These are phyloP conservation scores for Phlebiopsis gigantea DNA, from an alignment of 768 basidiomycete genomes.

Conservation along the genomic window DNA sequence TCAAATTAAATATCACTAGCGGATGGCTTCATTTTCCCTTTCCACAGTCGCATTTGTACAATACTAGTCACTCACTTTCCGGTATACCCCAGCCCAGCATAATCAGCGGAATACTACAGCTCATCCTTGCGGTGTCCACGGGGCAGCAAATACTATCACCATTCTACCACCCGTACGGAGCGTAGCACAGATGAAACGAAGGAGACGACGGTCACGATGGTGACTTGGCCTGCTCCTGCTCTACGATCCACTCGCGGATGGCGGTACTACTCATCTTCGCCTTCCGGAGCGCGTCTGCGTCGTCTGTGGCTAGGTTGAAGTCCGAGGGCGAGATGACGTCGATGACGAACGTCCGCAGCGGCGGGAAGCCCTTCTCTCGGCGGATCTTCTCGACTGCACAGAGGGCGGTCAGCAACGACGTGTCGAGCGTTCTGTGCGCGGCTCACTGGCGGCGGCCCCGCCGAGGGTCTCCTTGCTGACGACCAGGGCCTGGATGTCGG, in stretches of 20 bases:
- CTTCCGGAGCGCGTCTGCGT: slow-evolving; percentile 63
- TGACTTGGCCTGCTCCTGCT: slow-evolving; percentile 19
- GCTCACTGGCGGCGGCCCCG: slow-evolving; percentile 66
- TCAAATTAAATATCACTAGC: not conserved
- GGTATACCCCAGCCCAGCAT: slow-evolving; percentile 5
- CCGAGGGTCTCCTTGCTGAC: slow-evolving; percentile 83
- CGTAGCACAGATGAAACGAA: not conserved
- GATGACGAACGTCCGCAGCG: slow-evolving; percentile 70
- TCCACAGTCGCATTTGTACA: slow-evolving; percentile 2
- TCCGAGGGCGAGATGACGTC: slow-evolving; percentile 80
- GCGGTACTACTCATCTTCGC: slow-evolving; percentile 94
- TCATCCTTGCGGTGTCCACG: not conserved
- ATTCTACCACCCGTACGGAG: not conserved
- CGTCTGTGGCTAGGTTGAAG: slow-evolving; percentile 54
- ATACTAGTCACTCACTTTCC: slow-evolving; percentile 6
- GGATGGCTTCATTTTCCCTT: not conserved
- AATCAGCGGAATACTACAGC: slow-evolving; percentile 3
- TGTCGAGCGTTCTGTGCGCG: no score
- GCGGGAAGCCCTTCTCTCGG: slow-evolving; percentile 46
- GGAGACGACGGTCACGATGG: not conserved
- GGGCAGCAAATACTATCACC: no score
- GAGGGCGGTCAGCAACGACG: not conserved
- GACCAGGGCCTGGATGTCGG: slow-evolving; percentile 86
- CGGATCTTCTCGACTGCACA: slow-evolving; percentile 60
- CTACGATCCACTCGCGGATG: slow-evolving; percentile 83